Evolutionary conservation across 2,329 filamentous ascomycete species (phyloP), one percentile per base, ranked within the genome.

Genomic region (Metarhizium robertsii): DNA sequence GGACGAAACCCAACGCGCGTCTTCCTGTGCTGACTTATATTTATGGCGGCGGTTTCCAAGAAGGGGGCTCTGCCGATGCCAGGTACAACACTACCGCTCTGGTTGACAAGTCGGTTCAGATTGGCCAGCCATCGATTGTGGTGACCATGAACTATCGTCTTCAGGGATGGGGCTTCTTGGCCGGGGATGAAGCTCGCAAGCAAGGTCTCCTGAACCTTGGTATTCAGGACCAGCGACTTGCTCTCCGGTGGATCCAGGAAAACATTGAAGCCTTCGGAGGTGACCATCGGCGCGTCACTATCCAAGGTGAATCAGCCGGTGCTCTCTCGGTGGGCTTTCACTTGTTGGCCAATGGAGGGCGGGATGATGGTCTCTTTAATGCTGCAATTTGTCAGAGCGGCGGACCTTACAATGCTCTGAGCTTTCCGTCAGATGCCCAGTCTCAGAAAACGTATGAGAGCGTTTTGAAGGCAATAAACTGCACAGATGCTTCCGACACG

Each of bases 251-350:
- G 69, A 63, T 70, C 1, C 61, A 65, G 36, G 60, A 63, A 3
- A 72, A 73, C 32, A 70, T 73, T 34, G 62, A 60, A 18, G 62
- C 61, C 8, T 73, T 72, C 32, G 69, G 70, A 7, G 70, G 70
- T 14, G 63, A 63, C 16, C 50, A 57, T 13, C 43, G 55, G 20
- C 53, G 52, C 47, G 53, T 59, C 29, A 59, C 51, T 10, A 51
- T 57, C 25, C 59, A 53, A 53, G 55, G 59, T 5, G 10, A 40
- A 40, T 11, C 10, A 11, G 36, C 36, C 36, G 36, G 36, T 14
- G 36, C 36, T 11, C 36, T 11, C 10, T 11, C 10, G 10, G 36
- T 40, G 36, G 36, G 10, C 36, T 40, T 11, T 14, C 36, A 40
- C 36, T 25, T 25, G 25, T 25, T 25, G 3, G 25, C 25, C 25